phyloP scores from a whole-genome alignment of 2,329 filamentous ascomycete genomes.

The Bimuria novae-zelandiae region DNA sequence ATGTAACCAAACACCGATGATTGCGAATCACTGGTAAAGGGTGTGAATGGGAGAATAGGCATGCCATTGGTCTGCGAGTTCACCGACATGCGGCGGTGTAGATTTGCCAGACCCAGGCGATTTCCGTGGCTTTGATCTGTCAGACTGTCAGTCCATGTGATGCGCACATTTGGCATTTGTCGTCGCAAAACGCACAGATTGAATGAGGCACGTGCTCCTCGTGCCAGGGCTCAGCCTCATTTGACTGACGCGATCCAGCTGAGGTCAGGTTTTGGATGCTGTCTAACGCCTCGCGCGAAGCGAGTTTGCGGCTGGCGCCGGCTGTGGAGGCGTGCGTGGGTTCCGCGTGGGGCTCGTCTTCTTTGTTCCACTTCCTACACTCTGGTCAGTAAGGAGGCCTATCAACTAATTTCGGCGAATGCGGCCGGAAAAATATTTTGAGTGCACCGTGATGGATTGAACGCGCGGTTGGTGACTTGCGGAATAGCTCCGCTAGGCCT shows the following conservation, averaged over 20 bases:
- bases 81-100: constrained; percentile 53
- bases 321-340: constrained; percentile 9
- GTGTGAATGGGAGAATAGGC: constrained; percentile 43
- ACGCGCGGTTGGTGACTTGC: constrained; percentile 25
- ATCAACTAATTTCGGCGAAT: constrained; percentile 5
- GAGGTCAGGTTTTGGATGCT: constrained; percentile 36
- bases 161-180: neutral
- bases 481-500: constrained; percentile 17
- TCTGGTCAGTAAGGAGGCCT: constrained; percentile 25
- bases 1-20: constrained; percentile 52
- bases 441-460: constrained; percentile 22
- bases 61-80: constrained; percentile 41
- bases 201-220: constrained; percentile 67
- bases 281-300: constrained; percentile 45
- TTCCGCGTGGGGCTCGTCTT: constrained; percentile 43
- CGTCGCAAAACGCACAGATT: constrained; percentile 57
- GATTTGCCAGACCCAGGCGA: constrained; percentile 49
- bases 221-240: constrained; percentile 53
- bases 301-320: constrained; percentile 41
- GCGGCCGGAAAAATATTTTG: neutral
- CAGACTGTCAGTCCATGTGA: constrained; percentile 26
- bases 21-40: constrained; percentile 36
- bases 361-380: constrained; percentile 50
- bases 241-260: constrained; percentile 44
- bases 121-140: constrained; percentile 56